Conservation (phyloP, 1,284 basidiomycete species). For the Bjerkandera adusta region DNA sequence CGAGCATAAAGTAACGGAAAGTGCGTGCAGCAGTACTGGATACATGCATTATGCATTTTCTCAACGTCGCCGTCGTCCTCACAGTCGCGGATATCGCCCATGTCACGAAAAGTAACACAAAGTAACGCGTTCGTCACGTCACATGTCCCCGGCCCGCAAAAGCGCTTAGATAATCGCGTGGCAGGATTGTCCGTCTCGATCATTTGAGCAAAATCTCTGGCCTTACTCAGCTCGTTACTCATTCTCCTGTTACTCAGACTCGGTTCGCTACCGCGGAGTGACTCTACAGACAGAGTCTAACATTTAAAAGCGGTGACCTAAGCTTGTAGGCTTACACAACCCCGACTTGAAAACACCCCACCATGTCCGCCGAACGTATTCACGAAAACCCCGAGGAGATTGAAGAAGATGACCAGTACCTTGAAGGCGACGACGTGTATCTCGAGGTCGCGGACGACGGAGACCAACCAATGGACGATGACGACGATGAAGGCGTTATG, state of each 20-base stretch:
- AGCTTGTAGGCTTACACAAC: too few species aligned
- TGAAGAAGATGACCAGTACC: constrained; percentile 48
- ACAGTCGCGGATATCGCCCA: too few species aligned
- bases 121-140: too few species aligned
- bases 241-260: constrained; percentile 1
- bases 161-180: too few species aligned
- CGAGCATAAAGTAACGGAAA: too few species aligned
- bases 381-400: constrained; percentile 40
- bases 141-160: too few species aligned
- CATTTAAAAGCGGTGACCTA: neutral
- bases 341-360: neutral
- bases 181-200: too few species aligned
- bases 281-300: neutral
- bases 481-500: constrained; percentile 56
- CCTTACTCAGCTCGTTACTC: constrained; percentile 10
- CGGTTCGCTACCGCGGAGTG: neutral
- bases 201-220: neutral
- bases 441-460: constrained; percentile 67
- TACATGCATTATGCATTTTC: too few species aligned
- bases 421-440: constrained; percentile 60
- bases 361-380: constrained; percentile 25
- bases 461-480: constrained; percentile 75
- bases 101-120: too few species aligned
- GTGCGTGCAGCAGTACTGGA: too few species aligned
- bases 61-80: too few species aligned